Evolutionary conservation across 768 basidiomycete genomes (phyloP).

Genomic region (Fibroporia radiculosa): DNA sequence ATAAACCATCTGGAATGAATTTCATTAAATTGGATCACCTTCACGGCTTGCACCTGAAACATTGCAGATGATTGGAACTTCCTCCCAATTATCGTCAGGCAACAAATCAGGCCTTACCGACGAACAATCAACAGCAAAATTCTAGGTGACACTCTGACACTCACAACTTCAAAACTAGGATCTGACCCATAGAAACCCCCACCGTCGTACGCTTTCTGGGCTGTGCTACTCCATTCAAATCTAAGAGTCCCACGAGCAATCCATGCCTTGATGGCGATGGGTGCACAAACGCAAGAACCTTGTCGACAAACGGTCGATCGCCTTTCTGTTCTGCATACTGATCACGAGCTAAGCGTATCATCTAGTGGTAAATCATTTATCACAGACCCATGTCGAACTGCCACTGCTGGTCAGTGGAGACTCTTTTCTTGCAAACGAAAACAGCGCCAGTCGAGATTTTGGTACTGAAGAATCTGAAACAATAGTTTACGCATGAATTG

Average conservation of each 20-base stretch:
- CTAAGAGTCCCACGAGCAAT: constrained; percentile 41
- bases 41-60: constrained; percentile 38
- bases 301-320: constrained; percentile 37
- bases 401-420: constrained; percentile 8
- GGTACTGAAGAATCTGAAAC: constrained; percentile 27
- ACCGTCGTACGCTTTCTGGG: constrained; percentile 25
- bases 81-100: constrained; percentile 45
- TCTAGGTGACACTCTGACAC: constrained; percentile 14
- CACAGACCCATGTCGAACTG: constrained; percentile 34
- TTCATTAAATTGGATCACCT: constrained; percentile 8
- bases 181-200: constrained; percentile 38
- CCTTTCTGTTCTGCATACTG: constrained; percentile 7
- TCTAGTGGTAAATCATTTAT: not conserved
- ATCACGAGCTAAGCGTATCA: not conserved
- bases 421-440: constrained; percentile 20
- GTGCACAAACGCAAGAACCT: constrained; percentile 39
- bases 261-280: constrained; percentile 27
- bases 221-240: constrained; percentile 36
- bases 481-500: not conserved
- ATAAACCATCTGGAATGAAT: no score
- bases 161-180: constrained; percentile 49
- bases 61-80: constrained; percentile 37
- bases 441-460: constrained; percentile 28
- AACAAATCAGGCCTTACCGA: constrained; percentile 43
- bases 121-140: not conserved